Conservation (phyloP, 208 protist genomes). For the Spongospora subterranea region DNA sequence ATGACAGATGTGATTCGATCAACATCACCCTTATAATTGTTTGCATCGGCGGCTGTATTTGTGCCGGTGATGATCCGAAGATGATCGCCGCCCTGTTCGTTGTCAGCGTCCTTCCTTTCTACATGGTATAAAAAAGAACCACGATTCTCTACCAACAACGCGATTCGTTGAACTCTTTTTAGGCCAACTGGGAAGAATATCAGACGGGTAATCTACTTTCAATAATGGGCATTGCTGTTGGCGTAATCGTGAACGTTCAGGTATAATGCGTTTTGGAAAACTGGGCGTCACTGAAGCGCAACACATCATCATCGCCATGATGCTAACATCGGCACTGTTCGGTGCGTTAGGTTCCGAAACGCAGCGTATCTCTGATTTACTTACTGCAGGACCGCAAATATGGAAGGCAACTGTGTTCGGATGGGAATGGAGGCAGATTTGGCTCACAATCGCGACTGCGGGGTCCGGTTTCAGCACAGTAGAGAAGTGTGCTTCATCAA, state of each 20-base stretch:
- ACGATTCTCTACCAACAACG: neutral
- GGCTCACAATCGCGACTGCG: neutral
- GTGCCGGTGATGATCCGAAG: neutral
- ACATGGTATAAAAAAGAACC: conserved; percentile 33
- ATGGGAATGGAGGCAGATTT: neutral
- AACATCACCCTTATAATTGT: conserved; percentile 22
- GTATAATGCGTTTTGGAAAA: conserved; percentile 7
- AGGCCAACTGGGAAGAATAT: conserved; percentile 53
- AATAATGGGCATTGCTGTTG: neutral
- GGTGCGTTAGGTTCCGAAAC: neutral
- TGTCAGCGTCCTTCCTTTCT: neutral
- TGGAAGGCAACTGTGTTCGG: neutral
- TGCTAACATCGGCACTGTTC: neutral
- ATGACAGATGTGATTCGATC: conserved; percentile 21
- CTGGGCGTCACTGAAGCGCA: conserved; percentile 37
- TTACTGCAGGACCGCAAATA: neutral
- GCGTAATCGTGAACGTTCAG: neutral
- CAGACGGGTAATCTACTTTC: neutral
- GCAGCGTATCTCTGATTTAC: neutral
- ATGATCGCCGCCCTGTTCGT: neutral
- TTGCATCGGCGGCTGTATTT: neutral
- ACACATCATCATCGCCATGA: neutral
- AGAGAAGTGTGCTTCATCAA: no score
- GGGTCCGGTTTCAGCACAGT: no score
- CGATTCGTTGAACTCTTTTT: neutral